Evolutionary conservation across 2,329 filamentous ascomycete genomes (phyloP), one percentile per base, ranked within the genome.

Genomic region (Fusarium goolgardi): DNA sequence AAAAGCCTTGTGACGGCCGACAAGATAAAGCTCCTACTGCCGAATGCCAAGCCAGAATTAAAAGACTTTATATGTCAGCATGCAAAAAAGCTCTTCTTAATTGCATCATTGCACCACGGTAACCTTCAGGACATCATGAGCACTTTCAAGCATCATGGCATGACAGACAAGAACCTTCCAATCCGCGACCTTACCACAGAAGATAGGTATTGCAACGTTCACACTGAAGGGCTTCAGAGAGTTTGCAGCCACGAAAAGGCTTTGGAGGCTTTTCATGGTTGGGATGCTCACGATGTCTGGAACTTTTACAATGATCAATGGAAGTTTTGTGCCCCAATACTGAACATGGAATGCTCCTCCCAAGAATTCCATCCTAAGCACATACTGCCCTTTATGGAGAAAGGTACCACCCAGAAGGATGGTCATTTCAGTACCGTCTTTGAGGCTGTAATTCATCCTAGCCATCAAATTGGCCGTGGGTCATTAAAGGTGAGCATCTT

Each of bases 391-490:
- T 59, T 65, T 25, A 57, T 53, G 6, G 29, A 23, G 1, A 43
- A 51, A 11, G 35, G 46, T 1, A n/a, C 15, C 0, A 20, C 32
- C 27, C 41, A 35, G 1, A 62, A 52, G 20, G 61, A 43, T 6
- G 65, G 66, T 13, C 54, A 69, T n/a, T 69, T 69, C 27, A 68
- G 66, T 29, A 55, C 25, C 0, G 66, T 69, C 2, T 31, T 29
- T 3, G 45, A 65, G 16, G 66, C 50, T 4, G 47, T 21, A 15
- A 49, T 69, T 34, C 66, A 58, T 18, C 39, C 39, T 6, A 49
- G 56, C 4, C 65, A 67, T 23, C 54, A 56, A 32, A 44, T 8
- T 32, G 37, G 25, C 8, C 29, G 23, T 9, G 39, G 29, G 31
- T 40, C 43, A 18, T 59, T 5, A 1, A 46, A 15, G 25, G 40